Base-by-base conservation (phyloP, 2,329 filamentous ascomycete genomes). In the Ceratocystis huliohia region DNA sequence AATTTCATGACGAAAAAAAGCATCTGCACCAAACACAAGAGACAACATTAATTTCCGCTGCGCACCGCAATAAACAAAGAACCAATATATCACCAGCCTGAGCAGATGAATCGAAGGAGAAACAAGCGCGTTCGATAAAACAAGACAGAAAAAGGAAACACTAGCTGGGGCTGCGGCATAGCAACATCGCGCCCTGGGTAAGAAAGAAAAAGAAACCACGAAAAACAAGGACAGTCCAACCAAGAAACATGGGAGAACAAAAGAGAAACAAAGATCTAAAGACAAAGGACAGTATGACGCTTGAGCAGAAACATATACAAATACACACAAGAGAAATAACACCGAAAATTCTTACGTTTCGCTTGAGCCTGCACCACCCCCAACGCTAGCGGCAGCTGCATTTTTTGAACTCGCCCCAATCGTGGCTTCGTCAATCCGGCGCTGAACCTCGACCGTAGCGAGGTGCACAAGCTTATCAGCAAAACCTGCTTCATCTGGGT, bases 371-470 rank as follows among this genome's bases (percentile, higher is more conserved):
- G 56, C 17, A n/a, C 28, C 56, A 37, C 37, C 37, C 10, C 37
- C 37, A 41, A 41, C 37, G 37, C 37, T 41, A 41, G 37, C 13
- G 37, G 37, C 37, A 41, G 37, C 37, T 41, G 28, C 13, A 25
- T 30, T 59, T n/a, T 37, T 59, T 3, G 56, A 33, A 8, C 56
- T 20, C 10, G 56, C 10, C 56, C 20, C 25, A 37, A 37, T 25
- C 30, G 33, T 56, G 17, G 62, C 46, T 13, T 48, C 65, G 25
- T 63, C 28, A 6, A 66, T 56, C n/a, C 45, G 59, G 10, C 62
- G 61, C 48, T 66, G 59, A 15, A 66, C 61, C 48, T 66, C 65
- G 6, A 48, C 61, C 53, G 62, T 61, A 20, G 65, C 65, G 15
- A 46, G 20, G 33, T 66, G 45, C 17, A 37, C 17, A 7, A 66